Evolutionary conservation across 108 stramenopile genomes (phyloP), one percentile per base, ranked within the genome.

Genomic region (Discostella pseudostelligera): DNA sequence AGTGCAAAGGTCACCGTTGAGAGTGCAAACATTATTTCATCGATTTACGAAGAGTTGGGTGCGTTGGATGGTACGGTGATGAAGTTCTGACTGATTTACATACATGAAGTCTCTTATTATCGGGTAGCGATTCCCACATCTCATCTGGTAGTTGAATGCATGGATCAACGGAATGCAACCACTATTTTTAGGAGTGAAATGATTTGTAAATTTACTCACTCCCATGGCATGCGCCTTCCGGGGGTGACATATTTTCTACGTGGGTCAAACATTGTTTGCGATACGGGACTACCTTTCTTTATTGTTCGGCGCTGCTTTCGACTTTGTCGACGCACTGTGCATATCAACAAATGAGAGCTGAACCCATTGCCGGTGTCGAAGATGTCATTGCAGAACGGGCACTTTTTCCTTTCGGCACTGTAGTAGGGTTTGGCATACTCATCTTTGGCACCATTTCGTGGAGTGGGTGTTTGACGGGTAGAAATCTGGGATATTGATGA

Each of bases 31-130:
- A 80, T 91, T 69, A 86, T 91, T 63, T 67, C 82, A 17, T 54
- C 68, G 9, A 88, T 91, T 37, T 88, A 88, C 48, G 73, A 84
- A 16, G 84, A 83, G 47, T 59, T 91, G 32, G 82, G 73, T 9
- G 57, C 69, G n/a, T 53, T 88, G 51, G 84, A 91, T 44, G 11
- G 46, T 35, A 86, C 87, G 14, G 83, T 87, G 5, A 87, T 91
- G 85, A 76, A 78, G 56, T 88, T 83, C 72, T 88, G 65, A 80
- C 20, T 5, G 16, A 19, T 46, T n/a, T n/a, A n/a, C n/a, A n/a
- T n/a, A n/a, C n/a, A n/a, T n/a, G n/a, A n/a, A n/a, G n/a, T n/a
- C n/a, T n/a, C n/a, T n/a, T n/a, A n/a, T n/a, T n/a, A n/a, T n/a
- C n/a, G n/a, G n/a, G n/a, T n/a, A n/a, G n/a, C 39, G 10, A 40